phyloP scores from a whole-genome alignment of 2,329 filamentous ascomycete genomes.

The Dothideomycetes sp. region DNA sequence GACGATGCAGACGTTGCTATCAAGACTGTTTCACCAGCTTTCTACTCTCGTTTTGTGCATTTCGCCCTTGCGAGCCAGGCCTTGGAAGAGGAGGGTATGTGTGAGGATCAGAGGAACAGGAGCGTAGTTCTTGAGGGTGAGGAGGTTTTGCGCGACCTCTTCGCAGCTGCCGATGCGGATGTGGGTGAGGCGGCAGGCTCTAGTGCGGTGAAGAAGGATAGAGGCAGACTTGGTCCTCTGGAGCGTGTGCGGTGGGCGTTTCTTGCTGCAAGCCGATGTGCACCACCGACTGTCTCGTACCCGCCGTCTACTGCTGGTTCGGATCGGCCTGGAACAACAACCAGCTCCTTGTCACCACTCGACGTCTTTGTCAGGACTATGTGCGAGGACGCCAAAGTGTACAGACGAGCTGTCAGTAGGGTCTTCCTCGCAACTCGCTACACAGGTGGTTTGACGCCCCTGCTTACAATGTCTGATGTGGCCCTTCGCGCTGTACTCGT shows the following conservation, averaged over 20 bases:
- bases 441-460: constrained; percentile 4
- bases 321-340: constrained; percentile 12
- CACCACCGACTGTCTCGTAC: constrained; percentile 28
- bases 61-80: constrained; percentile 53
- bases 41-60: constrained; percentile 55
- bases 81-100: constrained; percentile 46
- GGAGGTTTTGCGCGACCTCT: constrained; percentile 37
- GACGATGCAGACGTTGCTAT: constrained; percentile 39
- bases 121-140: constrained; percentile 49
- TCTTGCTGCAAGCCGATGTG: constrained; percentile 27
- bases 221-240: neutral
- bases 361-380: constrained; percentile 24
- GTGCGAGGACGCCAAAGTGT: constrained; percentile 17
- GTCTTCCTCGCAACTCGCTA: constrained; percentile 31
- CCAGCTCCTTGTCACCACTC: constrained; percentile 24
- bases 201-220: too few relatives aligned
- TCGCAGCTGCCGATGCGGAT: constrained; percentile 11
- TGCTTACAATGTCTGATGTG: neutral
- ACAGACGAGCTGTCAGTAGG: constrained; percentile 27
- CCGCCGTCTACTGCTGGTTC: too few relatives aligned
- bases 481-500: neutral
- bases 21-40: constrained; percentile 50
- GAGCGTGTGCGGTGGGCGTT: constrained; percentile 22
- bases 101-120: constrained; percentile 41
- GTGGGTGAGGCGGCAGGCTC: neutral